These are phyloP conservation scores for Papilionanthe hybrid DNA, from an alignment of 116 monocot species.

Conservation along the genomic window DNA sequence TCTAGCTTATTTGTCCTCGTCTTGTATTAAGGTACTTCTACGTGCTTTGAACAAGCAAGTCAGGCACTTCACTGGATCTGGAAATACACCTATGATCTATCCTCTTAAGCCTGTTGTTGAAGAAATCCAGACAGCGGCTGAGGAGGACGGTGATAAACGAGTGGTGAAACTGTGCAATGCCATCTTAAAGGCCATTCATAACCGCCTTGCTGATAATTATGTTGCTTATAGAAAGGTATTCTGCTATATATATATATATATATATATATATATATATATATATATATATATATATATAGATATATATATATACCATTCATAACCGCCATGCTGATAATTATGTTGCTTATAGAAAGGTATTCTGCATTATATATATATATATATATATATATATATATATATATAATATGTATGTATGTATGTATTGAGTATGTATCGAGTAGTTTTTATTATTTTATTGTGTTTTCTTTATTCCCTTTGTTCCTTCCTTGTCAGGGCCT, in stretches of 20 bases:
- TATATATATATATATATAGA: too few relatives aligned
- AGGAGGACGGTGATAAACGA: constrained; percentile 48
- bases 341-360: constrained; percentile 97
- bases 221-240: constrained; percentile 95
- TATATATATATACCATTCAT: too few relatives aligned
- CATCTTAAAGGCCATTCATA: constrained; percentile 74
- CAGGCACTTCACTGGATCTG: constrained; percentile 77
- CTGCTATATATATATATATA: too few relatives aligned
- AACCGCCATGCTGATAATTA: constrained; percentile 87
- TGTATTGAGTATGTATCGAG: too few relatives aligned
- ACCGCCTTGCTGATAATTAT: constrained; percentile 88
- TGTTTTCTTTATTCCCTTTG: neutral
- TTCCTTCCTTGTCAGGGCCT: constrained; percentile 56
- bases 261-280: too few relatives aligned
- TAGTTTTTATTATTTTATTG: neutral
- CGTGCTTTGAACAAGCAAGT: constrained; percentile 79
- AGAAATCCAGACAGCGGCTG: constrained; percentile 72
- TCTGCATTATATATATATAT: too few relatives aligned
- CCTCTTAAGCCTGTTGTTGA: constrained; percentile 68
- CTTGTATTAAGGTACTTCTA: constrained; percentile 61
- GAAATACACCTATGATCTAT: constrained; percentile 91
- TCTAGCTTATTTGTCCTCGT: neutral
- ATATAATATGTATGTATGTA: too few relatives aligned
- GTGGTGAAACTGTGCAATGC: constrained; percentile 55
- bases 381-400: too few relatives aligned